Percentiles rank a stretch among this genome's conserved stretches.
These are phyloP conservation scores for Phytophthora kernoviae DNA, from an alignment of 352 stramenopile genomes.

Conservation along the genomic window DNA sequence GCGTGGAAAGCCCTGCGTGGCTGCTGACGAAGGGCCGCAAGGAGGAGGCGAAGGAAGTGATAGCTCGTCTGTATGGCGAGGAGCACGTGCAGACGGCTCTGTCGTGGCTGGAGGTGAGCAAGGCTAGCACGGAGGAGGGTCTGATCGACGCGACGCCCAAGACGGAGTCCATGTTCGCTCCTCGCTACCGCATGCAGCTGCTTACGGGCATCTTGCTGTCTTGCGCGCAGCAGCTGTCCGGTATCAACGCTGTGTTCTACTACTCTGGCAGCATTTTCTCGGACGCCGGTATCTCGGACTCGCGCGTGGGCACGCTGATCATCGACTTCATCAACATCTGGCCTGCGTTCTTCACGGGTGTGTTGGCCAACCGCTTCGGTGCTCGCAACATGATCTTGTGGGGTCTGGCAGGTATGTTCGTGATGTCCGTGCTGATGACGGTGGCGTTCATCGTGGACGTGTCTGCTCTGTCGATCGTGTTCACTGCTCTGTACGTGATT, in stretches of 20 bases:
- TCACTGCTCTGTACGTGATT: conserved; percentile 20
- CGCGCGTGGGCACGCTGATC: not conserved
- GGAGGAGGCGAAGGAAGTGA: conserved; percentile 26
- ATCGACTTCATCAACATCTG: conserved; percentile 6
- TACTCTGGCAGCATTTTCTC: conserved; percentile 6
- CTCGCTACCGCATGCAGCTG: conserved; percentile 34
- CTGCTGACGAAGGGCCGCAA: conserved; percentile 29
- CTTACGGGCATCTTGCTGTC: conserved; percentile 31
- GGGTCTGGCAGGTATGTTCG: conserved; percentile 27
- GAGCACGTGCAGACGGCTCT: conserved; percentile 13
- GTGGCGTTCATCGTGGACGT: conserved; percentile 24
- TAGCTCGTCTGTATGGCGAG: conserved; percentile 26
- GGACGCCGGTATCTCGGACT: conserved; percentile 3
- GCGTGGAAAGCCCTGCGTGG: conserved; percentile 31
- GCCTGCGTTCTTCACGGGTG: conserved; percentile 1
- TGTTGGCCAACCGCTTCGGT: conserved; percentile 29
- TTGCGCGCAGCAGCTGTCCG: conserved; percentile 42
- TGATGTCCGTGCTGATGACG: conserved; percentile 5
- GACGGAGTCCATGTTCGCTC: conserved; percentile 30
- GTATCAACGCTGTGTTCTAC: conserved; percentile 51
- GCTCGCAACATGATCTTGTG: conserved; percentile 51
- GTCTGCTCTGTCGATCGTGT: conserved; percentile 23
- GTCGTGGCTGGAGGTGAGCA: conserved; percentile 3
- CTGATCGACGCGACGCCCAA: not conserved
- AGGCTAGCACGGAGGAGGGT: not conserved